Percentiles rank a stretch among this genome's conserved stretches.
phyloP scores from a whole-genome alignment of 768 basidiomycete species.

The Suillus brevipes region DNA sequence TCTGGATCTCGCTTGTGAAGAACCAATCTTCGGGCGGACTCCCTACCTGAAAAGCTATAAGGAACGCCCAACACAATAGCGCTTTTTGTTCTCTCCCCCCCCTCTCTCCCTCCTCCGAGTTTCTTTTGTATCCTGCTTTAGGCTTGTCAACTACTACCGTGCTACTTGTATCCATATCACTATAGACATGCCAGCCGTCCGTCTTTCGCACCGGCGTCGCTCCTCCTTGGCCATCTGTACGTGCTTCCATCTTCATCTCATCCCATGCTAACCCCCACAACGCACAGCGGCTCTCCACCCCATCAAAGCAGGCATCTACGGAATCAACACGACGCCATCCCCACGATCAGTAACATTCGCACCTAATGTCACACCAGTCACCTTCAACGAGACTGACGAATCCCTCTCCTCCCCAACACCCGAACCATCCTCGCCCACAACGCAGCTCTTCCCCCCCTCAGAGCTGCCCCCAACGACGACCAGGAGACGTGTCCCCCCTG shows the following conservation, averaged over 20 bases:
- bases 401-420: slow-evolving; percentile 20
- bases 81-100: slow-evolving; percentile 16
- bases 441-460: slow-evolving; percentile 57
- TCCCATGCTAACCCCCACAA: neutral
- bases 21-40: neutral
- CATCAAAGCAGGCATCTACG: slow-evolving; percentile 57
- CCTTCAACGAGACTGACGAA: slow-evolving; percentile 42
- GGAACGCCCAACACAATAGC: slow-evolving; percentile 28
- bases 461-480: slow-evolving; percentile 39
- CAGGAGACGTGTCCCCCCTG: slow-evolving; percentile 54
- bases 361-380: slow-evolving; percentile 58
- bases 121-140: slow-evolving; percentile 26
- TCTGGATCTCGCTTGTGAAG: slow-evolving; percentile 9
- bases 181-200: slow-evolving; percentile 37
- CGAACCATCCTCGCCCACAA: slow-evolving; percentile 34
- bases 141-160: slow-evolving; percentile 7
- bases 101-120: slow-evolving; percentile 12
- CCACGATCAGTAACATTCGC: slow-evolving; percentile 61
- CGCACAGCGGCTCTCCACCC: slow-evolving; percentile 32
- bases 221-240: slow-evolving; percentile 39
- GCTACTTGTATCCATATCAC: slow-evolving; percentile 17
- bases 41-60: slow-evolving; percentile 22
- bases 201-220: slow-evolving; percentile 40
- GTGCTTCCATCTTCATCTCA: slow-evolving; percentile 11
- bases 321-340: slow-evolving; percentile 38